A percentile compares a stretch with the other conserved stretches of the same genome.
phyloP scores from a whole-genome alignment of 441 rosid genomes.

The Brassica hybrid region DNA sequence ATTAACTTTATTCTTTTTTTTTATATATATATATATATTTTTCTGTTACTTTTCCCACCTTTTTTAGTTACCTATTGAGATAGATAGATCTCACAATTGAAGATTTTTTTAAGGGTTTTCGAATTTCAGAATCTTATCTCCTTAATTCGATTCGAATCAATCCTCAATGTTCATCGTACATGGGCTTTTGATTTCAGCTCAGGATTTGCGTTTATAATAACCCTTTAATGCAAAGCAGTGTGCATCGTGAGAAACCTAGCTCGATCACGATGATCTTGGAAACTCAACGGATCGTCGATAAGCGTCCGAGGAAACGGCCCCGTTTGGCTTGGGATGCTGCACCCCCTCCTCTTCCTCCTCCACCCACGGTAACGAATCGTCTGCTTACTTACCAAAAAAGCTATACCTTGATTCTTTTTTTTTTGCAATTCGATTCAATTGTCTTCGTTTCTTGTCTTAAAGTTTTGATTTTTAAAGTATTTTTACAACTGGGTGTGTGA shows the following conservation, averaged over 20 bases:
- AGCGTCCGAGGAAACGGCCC: constrained; percentile 81
- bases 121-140: constrained; percentile 33
- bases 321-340: constrained; percentile 86
- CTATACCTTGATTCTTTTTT: no score
- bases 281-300: constrained; percentile 70
- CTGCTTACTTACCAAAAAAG: neutral
- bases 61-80: constrained; percentile 18
- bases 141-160: constrained; percentile 30
- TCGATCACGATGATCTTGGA: constrained; percentile 58
- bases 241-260: constrained; percentile 42
- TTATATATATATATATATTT: neutral
- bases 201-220: no score
- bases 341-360: constrained; percentile 53
- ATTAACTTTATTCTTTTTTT: constrained; percentile 11
- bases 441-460: neutral
- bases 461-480: constrained; percentile 6
- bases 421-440: neutral
- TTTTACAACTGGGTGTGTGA: no score
- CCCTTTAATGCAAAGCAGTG: constrained; percentile 39
- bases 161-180: constrained; percentile 11
- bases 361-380: constrained; percentile 55
- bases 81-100: constrained; percentile 35
- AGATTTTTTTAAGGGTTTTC: constrained; percentile 38
- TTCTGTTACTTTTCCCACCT: constrained; percentile 46
- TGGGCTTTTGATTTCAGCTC: constrained; percentile 32